A percentile compares a stretch with the other conserved stretches of the same genome.
Conservation (phyloP, 106 monocot species). For the Dactylorhiza incarnata region DNA sequence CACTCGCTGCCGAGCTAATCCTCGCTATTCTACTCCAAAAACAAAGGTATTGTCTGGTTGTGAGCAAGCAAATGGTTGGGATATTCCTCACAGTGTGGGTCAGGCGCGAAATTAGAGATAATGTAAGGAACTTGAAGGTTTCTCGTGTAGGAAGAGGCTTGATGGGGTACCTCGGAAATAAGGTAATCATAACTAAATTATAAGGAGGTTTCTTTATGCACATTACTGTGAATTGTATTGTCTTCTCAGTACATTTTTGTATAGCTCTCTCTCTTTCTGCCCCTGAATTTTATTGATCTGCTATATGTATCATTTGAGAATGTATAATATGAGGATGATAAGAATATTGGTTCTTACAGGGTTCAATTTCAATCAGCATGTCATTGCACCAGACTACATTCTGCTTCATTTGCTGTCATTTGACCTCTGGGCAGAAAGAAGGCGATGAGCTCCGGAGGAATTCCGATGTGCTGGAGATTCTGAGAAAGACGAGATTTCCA, state of each 20-base stretch:
- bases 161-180: slow-evolving; percentile 84
- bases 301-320: not conserved
- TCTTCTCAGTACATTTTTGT: too few species aligned
- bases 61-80: slow-evolving; percentile 86
- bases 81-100: slow-evolving; percentile 75
- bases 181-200: slow-evolving; percentile 21
- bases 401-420: slow-evolving; percentile 72
- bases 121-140: slow-evolving; percentile 65
- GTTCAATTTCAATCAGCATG: slow-evolving; percentile 80
- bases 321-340: not conserved
- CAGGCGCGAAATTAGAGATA: slow-evolving; percentile 53
- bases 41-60: slow-evolving; percentile 61
- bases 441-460: slow-evolving; percentile 77
- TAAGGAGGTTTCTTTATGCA: not conserved
- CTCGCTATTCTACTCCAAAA: not conserved
- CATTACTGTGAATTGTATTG: too few species aligned
- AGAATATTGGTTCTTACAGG: slow-evolving; percentile 25
- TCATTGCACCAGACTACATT: slow-evolving; percentile 73
- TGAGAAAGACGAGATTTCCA: slow-evolving; percentile 71
- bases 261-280: too few species aligned
- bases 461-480: slow-evolving; percentile 74
- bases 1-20: not conserved
- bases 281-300: too few species aligned
- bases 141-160: slow-evolving; percentile 73
- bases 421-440: slow-evolving; percentile 77